Percentiles rank a stretch among this genome's conserved stretches.
Evolutionary conservation across 1,284 basidiomycete species (phyloP).

Genomic region (Naganishia sp.): DNA sequence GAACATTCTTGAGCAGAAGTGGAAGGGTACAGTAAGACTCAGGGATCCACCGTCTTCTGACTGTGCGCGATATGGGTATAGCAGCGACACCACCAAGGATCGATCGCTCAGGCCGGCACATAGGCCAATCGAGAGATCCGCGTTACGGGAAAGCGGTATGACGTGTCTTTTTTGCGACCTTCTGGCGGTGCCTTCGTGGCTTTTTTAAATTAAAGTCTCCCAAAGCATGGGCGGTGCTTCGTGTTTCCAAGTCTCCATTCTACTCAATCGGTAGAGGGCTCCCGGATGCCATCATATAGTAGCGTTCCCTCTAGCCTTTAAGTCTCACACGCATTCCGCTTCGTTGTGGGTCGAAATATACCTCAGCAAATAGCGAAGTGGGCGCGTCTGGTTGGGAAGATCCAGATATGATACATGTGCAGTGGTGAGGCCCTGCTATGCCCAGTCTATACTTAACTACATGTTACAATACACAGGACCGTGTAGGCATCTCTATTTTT

Average conservation of each 20-base stretch:
- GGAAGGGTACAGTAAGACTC: neutral
- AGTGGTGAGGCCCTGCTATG: neutral
- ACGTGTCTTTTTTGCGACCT: neutral
- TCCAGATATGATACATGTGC: conserved; percentile 1
- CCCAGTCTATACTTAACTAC: neutral
- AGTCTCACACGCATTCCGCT: no score
- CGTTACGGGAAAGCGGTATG: neutral
- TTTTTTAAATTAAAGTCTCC: no score
- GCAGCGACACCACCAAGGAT: no score
- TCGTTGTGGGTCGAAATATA: no score
- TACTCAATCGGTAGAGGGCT: no score
- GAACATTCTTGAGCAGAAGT: conserved; percentile 61
- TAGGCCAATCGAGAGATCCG: conserved; percentile 8
- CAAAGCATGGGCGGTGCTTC: no score
- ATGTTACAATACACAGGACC: neutral
- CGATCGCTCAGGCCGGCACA: neutral
- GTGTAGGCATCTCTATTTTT: neutral
- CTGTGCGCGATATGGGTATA: neutral
- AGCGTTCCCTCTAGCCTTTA: no score
- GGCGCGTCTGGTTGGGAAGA: neutral
- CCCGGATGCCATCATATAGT: no score
- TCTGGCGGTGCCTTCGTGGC: no score
- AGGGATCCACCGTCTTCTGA: neutral
- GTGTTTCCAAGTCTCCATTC: no score
- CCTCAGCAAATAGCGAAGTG: neutral